Evolutionary conservation across 2,329 filamentous ascomycete species (phyloP), one percentile per base, ranked within the genome.

Genomic region (Penicillium sp.): DNA sequence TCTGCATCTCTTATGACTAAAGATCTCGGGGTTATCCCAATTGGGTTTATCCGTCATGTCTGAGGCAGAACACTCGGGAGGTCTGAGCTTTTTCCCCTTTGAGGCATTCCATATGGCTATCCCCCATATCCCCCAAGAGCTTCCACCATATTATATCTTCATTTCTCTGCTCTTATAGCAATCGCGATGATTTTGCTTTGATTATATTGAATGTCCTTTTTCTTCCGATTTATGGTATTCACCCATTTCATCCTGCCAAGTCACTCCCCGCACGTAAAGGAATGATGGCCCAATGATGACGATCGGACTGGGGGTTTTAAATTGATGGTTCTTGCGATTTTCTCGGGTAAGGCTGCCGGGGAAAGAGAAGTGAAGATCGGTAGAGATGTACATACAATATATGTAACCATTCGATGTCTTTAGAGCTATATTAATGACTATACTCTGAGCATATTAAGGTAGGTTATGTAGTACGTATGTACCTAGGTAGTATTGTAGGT

Each of bases 21-120:
- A 48, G 52, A 51, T 53, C 51, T 57, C 57, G 57, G 54, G 37
- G 15, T 43, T 45, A 55, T 60, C 54, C 53, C 33, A 33, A 53
- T 52, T 53, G 17, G 50, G 53, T 52, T 60, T 57, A 47, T 51
- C 58, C 57, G 35, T 31, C 10, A 5, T 24, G 15, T 48, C 51
- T 53, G 13, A 53, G 48, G 45, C 46, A 28, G 3, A 6, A 5
- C 21, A 3, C 1, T 21, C 3, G 22, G 9, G 40, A 49, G 34
- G 19, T 46, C 19, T 32, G 26, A 32, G 34, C 22, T 45, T 45
- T 17, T 32, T 37, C 22, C 22, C 45, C 7, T 42, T 42, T 22
- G 8, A 21, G 40, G 2, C 15, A 21, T 21, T 21, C 21, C 21
- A 21, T 21, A 21, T 21, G 21, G 21, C 4, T 3, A 17, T 17